Conservation (phyloP, 2,329 filamentous ascomycete genomes). For the Colletotrichum melonis region DNA sequence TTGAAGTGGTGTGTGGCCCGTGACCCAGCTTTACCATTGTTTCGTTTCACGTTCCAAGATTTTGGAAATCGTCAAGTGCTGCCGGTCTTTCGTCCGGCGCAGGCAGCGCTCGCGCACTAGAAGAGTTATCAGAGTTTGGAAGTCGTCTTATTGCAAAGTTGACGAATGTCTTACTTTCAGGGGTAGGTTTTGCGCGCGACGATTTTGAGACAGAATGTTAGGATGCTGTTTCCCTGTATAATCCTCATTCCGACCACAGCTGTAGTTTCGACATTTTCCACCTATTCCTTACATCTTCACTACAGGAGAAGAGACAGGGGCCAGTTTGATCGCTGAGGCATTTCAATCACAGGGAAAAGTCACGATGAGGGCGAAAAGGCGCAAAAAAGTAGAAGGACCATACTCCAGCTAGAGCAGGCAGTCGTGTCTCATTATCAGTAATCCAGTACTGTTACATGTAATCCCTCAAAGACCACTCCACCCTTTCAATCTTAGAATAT, state of each 20-base stretch:
- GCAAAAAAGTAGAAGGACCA: constrained; percentile 12
- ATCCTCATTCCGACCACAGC: neutral
- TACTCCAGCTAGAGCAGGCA: constrained; percentile 35
- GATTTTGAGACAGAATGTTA: neutral
- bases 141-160: neutral
- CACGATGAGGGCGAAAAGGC: too few relatives aligned
- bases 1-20: constrained; percentile 6
- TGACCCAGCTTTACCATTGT: neutral
- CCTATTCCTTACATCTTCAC: too few relatives aligned
- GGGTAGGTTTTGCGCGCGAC: neutral
- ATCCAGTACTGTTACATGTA: constrained; percentile 33
- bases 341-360: too few relatives aligned
- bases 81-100: neutral
- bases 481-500: constrained; percentile 26
- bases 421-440: constrained; percentile 35
- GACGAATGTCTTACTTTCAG: neutral
- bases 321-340: too few relatives aligned
- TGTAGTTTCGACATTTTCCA: neutral
- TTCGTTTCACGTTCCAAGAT: constrained; percentile 23
- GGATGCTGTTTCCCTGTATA: neutral
- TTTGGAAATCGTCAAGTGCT: neutral
- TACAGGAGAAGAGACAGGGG: too few relatives aligned
- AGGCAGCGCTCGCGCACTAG: neutral
- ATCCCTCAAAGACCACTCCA: constrained; percentile 19
- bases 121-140: neutral